Evolutionary conservation across 768 basidiomycete species (phyloP).

Genomic region (Kockovaella imperatae): DNA sequence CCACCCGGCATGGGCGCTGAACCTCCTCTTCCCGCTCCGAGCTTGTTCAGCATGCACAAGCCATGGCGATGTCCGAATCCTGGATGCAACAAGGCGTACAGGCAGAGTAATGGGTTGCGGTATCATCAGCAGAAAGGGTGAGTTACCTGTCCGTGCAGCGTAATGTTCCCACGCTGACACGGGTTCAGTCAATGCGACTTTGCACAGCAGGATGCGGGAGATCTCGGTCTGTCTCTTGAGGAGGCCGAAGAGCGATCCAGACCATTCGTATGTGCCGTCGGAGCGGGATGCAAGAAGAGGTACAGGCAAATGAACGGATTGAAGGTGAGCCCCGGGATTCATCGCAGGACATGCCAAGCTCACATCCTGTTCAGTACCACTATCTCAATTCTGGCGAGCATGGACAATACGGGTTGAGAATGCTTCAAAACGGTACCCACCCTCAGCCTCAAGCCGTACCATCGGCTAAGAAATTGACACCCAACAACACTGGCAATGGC

Average conservation of each 20-base stretch:
- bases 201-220: slow-evolving; percentile 71
- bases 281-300: slow-evolving; percentile 55
- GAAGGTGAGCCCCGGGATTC: slow-evolving; percentile 31
- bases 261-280: slow-evolving; percentile 84
- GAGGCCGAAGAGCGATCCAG: slow-evolving; percentile 75
- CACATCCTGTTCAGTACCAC: slow-evolving; percentile 55
- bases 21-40: slow-evolving; percentile 31
- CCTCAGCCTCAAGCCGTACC: slow-evolving; percentile 38
- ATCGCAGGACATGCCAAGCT: slow-evolving; percentile 43
- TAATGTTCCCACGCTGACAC: neutral
- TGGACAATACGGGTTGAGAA: slow-evolving; percentile 74
- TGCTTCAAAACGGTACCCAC: slow-evolving; percentile 58
- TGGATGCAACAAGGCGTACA: slow-evolving; percentile 92
- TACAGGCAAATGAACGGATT: slow-evolving; percentile 99
- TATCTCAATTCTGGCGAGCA: slow-evolving; percentile 96
- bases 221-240: slow-evolving; percentile 52
- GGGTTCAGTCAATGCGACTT: slow-evolving; percentile 74
- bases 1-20: slow-evolving; percentile 8
- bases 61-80: slow-evolving; percentile 71
- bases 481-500: too few relatives aligned
- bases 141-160: slow-evolving; percentile 3
- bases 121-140: slow-evolving; percentile 39
- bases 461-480: slow-evolving; percentile 2
- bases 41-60: slow-evolving; percentile 39
- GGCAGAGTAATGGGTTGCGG: slow-evolving; percentile 90